Evolutionary conservation across 2,329 filamentous ascomycete genomes (phyloP).

Genomic region (Aspergillus flavus): DNA sequence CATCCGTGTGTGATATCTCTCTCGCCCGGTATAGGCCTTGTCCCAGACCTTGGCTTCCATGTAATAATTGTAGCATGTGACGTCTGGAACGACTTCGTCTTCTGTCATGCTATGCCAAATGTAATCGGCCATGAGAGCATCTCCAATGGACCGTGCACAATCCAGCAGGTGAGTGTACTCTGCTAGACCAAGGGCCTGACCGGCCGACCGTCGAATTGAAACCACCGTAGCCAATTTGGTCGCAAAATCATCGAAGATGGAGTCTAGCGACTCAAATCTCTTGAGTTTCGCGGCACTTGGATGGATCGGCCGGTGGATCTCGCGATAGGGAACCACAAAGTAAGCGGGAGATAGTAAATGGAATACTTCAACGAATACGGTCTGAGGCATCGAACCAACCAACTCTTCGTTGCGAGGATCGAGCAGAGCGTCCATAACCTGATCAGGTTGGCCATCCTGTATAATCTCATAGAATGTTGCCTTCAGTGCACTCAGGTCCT

Average conservation of each 20-base stretch:
- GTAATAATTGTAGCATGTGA: constrained; percentile 58
- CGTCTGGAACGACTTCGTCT: constrained; percentile 46
- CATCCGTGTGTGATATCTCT: constrained; percentile 44
- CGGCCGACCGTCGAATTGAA: constrained; percentile 38
- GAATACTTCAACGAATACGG: constrained; percentile 66
- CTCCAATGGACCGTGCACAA: constrained; percentile 53
- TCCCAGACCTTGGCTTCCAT: constrained; percentile 56
- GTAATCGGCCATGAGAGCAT: constrained; percentile 44
- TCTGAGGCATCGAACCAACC: constrained; percentile 50
- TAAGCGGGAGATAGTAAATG: constrained; percentile 62
- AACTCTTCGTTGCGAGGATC: constrained; percentile 33
- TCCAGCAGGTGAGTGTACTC: constrained; percentile 59
- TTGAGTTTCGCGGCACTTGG: constrained; percentile 47
- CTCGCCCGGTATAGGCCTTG: constrained; percentile 39
- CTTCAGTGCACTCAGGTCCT: constrained; percentile 5
- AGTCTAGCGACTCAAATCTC: constrained; percentile 41
- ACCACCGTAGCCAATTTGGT: constrained; percentile 42
- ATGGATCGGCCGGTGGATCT: constrained; percentile 55
- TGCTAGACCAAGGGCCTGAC: constrained; percentile 42
- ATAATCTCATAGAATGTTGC: constrained; percentile 32
- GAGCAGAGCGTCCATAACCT: constrained; percentile 40
- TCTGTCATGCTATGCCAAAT: constrained; percentile 52
- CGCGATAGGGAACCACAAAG: constrained; percentile 51
- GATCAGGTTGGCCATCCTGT: constrained; percentile 43
- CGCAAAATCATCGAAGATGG: constrained; percentile 45